Base-by-base conservation (phyloP, 805 yeast species). In the Blastobotrys americana region DNA sequence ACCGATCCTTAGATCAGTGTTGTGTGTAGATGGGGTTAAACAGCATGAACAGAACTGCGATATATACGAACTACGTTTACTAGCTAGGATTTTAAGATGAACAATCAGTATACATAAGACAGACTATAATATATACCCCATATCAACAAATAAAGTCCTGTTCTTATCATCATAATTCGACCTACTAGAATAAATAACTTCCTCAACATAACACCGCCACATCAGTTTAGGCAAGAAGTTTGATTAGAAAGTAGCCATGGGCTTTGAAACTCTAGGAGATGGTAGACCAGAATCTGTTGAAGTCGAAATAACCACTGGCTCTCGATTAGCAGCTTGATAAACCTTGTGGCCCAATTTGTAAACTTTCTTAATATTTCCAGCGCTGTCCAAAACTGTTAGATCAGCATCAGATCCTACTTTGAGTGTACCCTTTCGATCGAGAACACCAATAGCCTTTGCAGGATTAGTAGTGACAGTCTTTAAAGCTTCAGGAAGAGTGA, bases 391-490 rank as follows among this genome's bases (percentile, higher is more conserved):
- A 3, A 77, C 68, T 13, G 72, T 72, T 43, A 77, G 62, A 53
- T 77, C 82, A 4, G 82, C 82, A 55, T 75, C 80, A 50, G 78
- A 71, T 3, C 79, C 80, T 3, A 58, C 62, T 40, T 64, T 61
- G 54, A 77, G 69, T 59, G 66, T 74, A 0, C 82, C 82, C 56
- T 75, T 73, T 39, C 61, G 57, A 6, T 65, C 55, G 37, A 66
- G 59, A 5, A 73, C 52, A 9, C 73, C 70, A 21, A 76, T 55
- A 4, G 77, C 67, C n/a, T 50, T 57, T 1, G 82, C 77, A 13
- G 82, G 75, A 51, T 72, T 70, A 47, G 73, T 71, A 35, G 82
- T 77, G 37, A 70, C 77, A 3, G 78, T 68, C 51, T 71, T 65
- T n/a, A 77, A 65, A n/a, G 80, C 81, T 54, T 72, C 67, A 6